Evolutionary conservation across 1,284 basidiomycete genomes (phyloP).

Genomic region (Fereydounia khargensis): DNA sequence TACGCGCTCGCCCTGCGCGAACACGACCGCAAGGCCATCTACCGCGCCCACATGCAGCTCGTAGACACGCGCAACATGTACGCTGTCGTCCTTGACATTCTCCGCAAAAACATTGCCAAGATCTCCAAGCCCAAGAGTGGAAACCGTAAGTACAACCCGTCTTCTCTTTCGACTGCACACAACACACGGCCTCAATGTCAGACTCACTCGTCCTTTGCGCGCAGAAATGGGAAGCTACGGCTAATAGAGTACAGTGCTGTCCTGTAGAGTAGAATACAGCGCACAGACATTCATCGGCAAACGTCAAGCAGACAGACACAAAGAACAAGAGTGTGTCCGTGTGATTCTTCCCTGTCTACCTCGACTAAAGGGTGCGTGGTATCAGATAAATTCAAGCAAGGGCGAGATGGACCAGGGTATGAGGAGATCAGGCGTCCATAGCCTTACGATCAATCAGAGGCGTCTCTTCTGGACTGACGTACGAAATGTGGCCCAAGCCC

Average conservation of each 20-base stretch:
- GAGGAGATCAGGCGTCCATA: constrained; percentile 23
- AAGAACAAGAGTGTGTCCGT: too few species aligned
- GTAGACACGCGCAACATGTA: constrained; percentile 34
- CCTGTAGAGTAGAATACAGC: too few species aligned
- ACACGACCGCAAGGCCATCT: constrained; percentile 24
- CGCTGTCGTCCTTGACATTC: constrained; percentile 28
- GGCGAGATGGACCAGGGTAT: too few species aligned
- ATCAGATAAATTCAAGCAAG: too few species aligned
- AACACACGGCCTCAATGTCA: too few species aligned
- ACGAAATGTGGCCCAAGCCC: constrained; percentile 32
- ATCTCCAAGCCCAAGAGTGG: constrained; percentile 38
- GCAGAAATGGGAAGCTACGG: constrained; percentile 27
- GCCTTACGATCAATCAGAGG: constrained; percentile 34
- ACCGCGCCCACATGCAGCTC: constrained; percentile 28
- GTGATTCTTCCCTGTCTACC: too few species aligned
- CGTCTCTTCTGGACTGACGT: constrained; percentile 35
- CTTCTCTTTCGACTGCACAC: too few species aligned
- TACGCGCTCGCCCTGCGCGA: constrained; percentile 23
- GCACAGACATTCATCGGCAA: too few species aligned
- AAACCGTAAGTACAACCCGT: constrained; percentile 7
- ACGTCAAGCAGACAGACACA: too few species aligned
- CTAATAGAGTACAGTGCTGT: too few species aligned
- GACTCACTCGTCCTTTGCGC: not conserved
- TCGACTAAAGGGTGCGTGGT: too few species aligned
- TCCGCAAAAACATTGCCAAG: constrained; percentile 31